A percentile compares a stretch with the other conserved stretches of the same genome.
These are phyloP conservation scores for Silene coronaria DNA, from an alignment of 179 eudicot species.

Conservation along the genomic window DNA sequence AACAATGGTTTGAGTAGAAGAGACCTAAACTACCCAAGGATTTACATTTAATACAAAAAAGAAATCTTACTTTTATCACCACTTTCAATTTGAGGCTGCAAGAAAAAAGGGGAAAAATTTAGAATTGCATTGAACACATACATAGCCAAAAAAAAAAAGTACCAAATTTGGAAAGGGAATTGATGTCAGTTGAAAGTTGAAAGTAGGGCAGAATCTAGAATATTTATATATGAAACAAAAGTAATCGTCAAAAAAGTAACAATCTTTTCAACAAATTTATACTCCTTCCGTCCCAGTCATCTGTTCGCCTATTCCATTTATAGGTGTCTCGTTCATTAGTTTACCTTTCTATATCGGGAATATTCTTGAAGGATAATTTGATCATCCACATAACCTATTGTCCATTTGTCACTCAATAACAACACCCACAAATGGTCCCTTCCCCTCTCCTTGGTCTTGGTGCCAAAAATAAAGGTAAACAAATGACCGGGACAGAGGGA, in stretches of 20 bases:
- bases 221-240: neutral
- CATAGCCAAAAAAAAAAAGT: neutral
- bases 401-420: no score
- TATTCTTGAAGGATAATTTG: no score
- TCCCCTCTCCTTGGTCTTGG: no score
- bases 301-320: no score
- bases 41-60: neutral
- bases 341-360: no score
- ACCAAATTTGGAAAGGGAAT: neutral
- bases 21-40: conserved; percentile 5
- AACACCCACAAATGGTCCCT: no score
- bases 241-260: neutral
- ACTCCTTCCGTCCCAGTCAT: no score
- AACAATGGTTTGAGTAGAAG: neutral
- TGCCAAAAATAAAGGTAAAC: no score
- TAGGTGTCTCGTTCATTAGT: no score
- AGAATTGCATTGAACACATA: neutral
- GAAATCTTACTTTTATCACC: conserved; percentile 80
- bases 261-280: neutral
- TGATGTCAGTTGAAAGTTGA: neutral
- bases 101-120: conserved; percentile 15
- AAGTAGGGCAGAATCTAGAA: neutral
- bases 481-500: no score
- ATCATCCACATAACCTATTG: no score
- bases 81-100: conserved; percentile 87